These are phyloP conservation scores for Sugiyamaella mastotermitis DNA, from an alignment of 805 yeast species.

Conservation along the genomic window DNA sequence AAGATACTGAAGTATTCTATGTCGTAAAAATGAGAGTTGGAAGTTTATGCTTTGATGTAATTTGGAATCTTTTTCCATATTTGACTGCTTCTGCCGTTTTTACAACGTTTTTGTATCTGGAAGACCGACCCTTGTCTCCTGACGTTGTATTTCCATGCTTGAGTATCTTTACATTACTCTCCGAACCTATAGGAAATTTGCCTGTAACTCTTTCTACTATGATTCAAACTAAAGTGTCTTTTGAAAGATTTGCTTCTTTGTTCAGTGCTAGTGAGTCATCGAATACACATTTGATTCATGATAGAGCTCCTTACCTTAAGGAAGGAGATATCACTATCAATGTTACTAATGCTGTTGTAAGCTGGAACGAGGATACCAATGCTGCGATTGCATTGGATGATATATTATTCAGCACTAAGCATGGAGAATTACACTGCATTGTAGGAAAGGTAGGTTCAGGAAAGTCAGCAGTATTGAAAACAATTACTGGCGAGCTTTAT, in stretches of 20 bases:
- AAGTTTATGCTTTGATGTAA: slow-evolving; percentile 62
- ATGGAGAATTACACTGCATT: slow-evolving; percentile 50
- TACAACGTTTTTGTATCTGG: slow-evolving; percentile 56
- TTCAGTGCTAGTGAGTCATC: too few species aligned
- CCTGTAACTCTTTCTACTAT: slow-evolving; percentile 40
- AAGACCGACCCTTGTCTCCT: slow-evolving; percentile 60
- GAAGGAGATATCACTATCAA: slow-evolving; percentile 12
- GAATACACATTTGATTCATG: too few species aligned
- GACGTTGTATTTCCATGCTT: slow-evolving; percentile 72
- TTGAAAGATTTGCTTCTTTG: slow-evolving; percentile 38
- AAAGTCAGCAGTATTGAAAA: slow-evolving; percentile 69
- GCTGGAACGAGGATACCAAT: slow-evolving; percentile 36
- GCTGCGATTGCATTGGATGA: slow-evolving; percentile 64
- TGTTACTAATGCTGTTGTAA: slow-evolving; percentile 42
- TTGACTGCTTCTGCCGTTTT: slow-evolving; percentile 86
- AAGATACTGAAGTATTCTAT: slow-evolving; percentile 74
- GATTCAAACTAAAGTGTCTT: slow-evolving; percentile 30
- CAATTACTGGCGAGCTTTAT: slow-evolving; percentile 68
- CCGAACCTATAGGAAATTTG: slow-evolving; percentile 42
- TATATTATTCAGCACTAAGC: neutral
- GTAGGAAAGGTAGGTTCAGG: slow-evolving; percentile 84
- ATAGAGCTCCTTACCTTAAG: too few species aligned
- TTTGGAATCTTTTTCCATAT: slow-evolving; percentile 82
- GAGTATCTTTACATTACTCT: slow-evolving; percentile 42
- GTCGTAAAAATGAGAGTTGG: slow-evolving; percentile 54